Base-by-base conservation (phyloP, 2,329 filamentous ascomycete species). In the Neofusicoccum sp. region DNA sequence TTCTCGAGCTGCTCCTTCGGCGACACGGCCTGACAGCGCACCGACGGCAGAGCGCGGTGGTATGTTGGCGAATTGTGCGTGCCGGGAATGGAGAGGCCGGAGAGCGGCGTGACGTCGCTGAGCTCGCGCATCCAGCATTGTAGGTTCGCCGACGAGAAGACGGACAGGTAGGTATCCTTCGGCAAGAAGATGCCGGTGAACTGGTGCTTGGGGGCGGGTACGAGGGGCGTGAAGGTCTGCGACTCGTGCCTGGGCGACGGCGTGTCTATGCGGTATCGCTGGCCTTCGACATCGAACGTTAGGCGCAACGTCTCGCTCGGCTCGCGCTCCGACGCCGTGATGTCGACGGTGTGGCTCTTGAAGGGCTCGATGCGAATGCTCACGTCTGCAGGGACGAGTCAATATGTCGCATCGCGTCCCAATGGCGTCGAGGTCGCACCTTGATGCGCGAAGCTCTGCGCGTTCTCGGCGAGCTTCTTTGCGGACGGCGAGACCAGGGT, bases 41-140 rank as follows among this genome's bases (percentile, higher is more conserved):
- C 95, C 1, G 92, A 96, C 1, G 95, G 95, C 4, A 97, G 84
- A 11, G 95, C 93, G 54, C 86, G 84, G 80, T 96, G 84, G 78
- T 86, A 89, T 8, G 93, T 96, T 6, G 95, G 92, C 16, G 91
- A 92, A 79, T 99, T 98, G 81, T 99, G 95, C 0, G 95, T 97
- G 67, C 95, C 95, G 0, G 95, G 95, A 66, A 98, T 95, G 56
- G 90, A 95, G 56, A 99, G 86, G 2, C 89, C 84, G 1, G 91
- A 90, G 4, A 98, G 81, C 1, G 92, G 87, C 58, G 87, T 89
- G 22, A 87, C 83, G 71, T 93, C 86, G 65, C 84, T 81, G 45
- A 98, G 83, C 65, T 88, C 83, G 63, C 82, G 78, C 93, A 98
- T 98, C 95, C 95, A 97, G 60, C 82, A 78, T 66, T 87, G 74